Conservation (phyloP, 495 filamentous ascomycete species). For the Neurospora sp. region DNA sequence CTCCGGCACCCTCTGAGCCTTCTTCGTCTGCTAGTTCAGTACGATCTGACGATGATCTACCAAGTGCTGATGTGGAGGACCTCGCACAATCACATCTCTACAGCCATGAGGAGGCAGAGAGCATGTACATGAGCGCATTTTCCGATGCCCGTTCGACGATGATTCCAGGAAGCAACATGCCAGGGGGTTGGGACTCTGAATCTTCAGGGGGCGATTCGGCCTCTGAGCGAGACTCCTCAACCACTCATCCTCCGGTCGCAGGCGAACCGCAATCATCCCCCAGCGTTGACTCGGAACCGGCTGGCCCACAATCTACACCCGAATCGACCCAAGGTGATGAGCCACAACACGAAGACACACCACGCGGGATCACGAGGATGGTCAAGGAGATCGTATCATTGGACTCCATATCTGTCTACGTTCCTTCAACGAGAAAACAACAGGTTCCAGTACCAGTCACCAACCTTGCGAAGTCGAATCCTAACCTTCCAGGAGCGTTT, state of each 20-base stretch:
- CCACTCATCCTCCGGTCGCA: neutral
- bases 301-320: neutral
- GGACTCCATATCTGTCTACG: slow-evolving; percentile 29
- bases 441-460: slow-evolving; percentile 14
- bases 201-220: neutral
- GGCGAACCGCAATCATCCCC: neutral
- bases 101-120: slow-evolving; percentile 85
- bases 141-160: slow-evolving; percentile 24
- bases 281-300: neutral
- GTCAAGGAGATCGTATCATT: slow-evolving; percentile 39
- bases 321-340: neutral
- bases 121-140: slow-evolving; percentile 77
- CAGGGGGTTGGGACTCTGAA: slow-evolving; percentile 49
- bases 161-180: slow-evolving; percentile 26
- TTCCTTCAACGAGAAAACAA: slow-evolving; percentile 30
- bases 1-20: slow-evolving; percentile 10
- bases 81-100: slow-evolving; percentile 68
- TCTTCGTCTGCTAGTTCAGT: slow-evolving; percentile 16
- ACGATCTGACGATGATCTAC: slow-evolving; percentile 1
- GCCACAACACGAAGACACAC: slow-evolving; percentile 29
- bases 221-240: neutral
- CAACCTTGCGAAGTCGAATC: slow-evolving; percentile 23
- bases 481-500: slow-evolving; percentile 47
- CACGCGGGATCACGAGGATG: slow-evolving; percentile 35
- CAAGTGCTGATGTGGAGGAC: slow-evolving; percentile 26